Evolutionary conservation across 805 yeast genomes (phyloP).

Genomic region (Myxozyma kluyveri): DNA sequence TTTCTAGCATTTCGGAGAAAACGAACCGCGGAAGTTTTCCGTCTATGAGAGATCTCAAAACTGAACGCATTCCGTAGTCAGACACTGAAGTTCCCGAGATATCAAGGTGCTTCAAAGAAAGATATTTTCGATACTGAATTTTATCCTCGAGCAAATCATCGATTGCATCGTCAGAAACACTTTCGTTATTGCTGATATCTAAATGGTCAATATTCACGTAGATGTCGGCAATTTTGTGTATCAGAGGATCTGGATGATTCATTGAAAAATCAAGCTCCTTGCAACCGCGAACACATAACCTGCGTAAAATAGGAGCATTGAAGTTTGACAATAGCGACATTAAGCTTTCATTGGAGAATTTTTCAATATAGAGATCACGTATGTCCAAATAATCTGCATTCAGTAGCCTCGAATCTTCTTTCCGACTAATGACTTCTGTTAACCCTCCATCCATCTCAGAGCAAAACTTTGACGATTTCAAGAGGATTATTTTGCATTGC

Average conservation of each 20-base stretch:
- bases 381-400: neutral
- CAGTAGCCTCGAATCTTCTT: neutral
- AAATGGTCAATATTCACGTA: neutral
- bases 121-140: neutral
- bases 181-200: constrained; percentile 1
- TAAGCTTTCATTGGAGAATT: neutral
- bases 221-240: neutral
- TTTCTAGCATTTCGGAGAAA: neutral
- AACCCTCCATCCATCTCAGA: no score
- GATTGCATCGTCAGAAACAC: neutral
- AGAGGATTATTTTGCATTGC: neutral
- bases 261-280: neutral
- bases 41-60: neutral
- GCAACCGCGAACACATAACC: neutral
- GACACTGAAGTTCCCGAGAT: constrained; percentile 1
- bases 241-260: no score
- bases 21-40: neutral
- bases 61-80: neutral
- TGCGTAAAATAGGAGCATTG: neutral
- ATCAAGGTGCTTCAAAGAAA: neutral
- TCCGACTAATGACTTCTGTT: no score
- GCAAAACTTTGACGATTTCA: neutral
- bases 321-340: neutral
- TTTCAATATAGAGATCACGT: neutral
- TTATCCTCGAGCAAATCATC: neutral